Evolutionary conservation across 768 basidiomycete species (phyloP).

Genomic region (Sporobolomyces phaffii): DNA sequence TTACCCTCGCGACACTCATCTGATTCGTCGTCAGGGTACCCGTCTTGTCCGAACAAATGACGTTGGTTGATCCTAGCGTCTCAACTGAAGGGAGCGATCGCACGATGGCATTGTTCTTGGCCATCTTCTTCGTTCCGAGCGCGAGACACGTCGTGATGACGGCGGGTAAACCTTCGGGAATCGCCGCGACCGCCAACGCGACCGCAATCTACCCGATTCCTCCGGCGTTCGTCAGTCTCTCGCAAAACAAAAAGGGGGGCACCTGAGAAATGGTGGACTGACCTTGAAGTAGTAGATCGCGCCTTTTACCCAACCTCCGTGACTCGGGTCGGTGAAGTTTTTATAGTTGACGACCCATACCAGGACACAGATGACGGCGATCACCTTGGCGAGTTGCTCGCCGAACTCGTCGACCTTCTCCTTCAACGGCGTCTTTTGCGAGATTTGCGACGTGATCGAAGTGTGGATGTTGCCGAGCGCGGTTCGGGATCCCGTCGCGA

Average conservation of each 20-base stretch:
- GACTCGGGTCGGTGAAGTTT: slow-evolving; percentile 92
- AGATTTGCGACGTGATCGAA: slow-evolving; percentile 85
- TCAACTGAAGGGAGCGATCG: slow-evolving; percentile 93
- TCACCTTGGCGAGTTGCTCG: slow-evolving; percentile 94
- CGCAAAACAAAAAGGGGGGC: neutral
- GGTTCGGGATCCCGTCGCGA: slow-evolving; percentile 75
- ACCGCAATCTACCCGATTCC: slow-evolving; percentile 86
- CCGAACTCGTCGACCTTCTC: slow-evolving; percentile 97
- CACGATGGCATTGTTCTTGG: slow-evolving; percentile 96
- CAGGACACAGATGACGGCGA: slow-evolving; percentile 89
- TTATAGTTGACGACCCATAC: slow-evolving; percentile 97
- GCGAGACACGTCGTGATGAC: slow-evolving; percentile 97
- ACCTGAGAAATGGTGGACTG: neutral
- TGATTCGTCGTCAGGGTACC: slow-evolving; percentile 58
- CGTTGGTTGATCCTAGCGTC: slow-evolving; percentile 93
- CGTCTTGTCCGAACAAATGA: slow-evolving; percentile 98
- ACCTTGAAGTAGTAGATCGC: slow-evolving; percentile 95
- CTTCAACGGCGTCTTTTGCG: slow-evolving; percentile 93
- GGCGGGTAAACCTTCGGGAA: slow-evolving; percentile 95
- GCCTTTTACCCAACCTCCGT: slow-evolving; percentile 82
- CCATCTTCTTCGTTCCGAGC: slow-evolving; percentile 98
- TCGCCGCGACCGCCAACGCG: slow-evolving; percentile 95
- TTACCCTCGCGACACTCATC: slow-evolving; percentile 73
- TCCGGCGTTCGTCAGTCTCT: neutral
- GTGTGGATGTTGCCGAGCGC: slow-evolving; percentile 97